A percentile compares a stretch with the other conserved stretches of the same genome.
These are phyloP conservation scores for Periconia sp. DNA, from an alignment of 2,329 filamentous ascomycete species.

Conservation along the genomic window DNA sequence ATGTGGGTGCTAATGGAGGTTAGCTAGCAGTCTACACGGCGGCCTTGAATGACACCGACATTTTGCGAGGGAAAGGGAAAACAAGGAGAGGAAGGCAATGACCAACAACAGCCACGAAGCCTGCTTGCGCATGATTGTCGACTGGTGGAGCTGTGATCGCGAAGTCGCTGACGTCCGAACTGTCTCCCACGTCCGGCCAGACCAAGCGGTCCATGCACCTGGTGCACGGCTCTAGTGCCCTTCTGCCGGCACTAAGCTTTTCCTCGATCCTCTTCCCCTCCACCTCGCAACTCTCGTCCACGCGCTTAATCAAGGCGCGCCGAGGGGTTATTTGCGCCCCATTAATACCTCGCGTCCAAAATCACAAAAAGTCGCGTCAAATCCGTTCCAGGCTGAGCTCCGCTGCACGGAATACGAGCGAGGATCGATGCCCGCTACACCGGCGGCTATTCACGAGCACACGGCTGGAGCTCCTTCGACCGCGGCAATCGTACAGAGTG, in stretches of 20 bases:
- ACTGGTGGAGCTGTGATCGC: conserved; percentile 1
- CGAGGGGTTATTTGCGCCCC: conserved; percentile 12
- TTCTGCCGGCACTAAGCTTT: conserved; percentile 38
- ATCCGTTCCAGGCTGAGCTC: background rate
- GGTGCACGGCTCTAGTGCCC: conserved; percentile 21
- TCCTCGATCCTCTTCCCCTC: conserved; percentile 36
- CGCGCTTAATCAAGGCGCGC: conserved; percentile 16
- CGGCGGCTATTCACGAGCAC: conserved; percentile 25
- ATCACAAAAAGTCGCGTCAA: conserved; percentile 2
- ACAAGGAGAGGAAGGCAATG: conserved; percentile 38
- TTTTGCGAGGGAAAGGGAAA: conserved; percentile 50
- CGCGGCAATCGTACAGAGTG: conserved; percentile 38
- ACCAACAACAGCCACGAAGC: conserved; percentile 29
- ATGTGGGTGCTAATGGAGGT: conserved; percentile 56
- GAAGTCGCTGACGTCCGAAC: conserved; percentile 6
- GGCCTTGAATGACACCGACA: conserved; percentile 39
- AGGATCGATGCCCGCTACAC: conserved; percentile 41
- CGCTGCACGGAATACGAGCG: conserved; percentile 24
- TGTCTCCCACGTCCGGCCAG: conserved; percentile 8
- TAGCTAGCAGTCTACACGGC: conserved; percentile 5
- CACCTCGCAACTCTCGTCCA: conserved; percentile 17
- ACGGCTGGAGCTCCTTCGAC: conserved; percentile 38
- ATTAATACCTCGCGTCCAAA: conserved; percentile 7
- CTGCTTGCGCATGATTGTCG: conserved; percentile 29
- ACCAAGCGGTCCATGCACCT: conserved; percentile 8